Evolutionary conservation across 805 yeast species (phyloP).

Genomic region (Lachancea fermentati): DNA sequence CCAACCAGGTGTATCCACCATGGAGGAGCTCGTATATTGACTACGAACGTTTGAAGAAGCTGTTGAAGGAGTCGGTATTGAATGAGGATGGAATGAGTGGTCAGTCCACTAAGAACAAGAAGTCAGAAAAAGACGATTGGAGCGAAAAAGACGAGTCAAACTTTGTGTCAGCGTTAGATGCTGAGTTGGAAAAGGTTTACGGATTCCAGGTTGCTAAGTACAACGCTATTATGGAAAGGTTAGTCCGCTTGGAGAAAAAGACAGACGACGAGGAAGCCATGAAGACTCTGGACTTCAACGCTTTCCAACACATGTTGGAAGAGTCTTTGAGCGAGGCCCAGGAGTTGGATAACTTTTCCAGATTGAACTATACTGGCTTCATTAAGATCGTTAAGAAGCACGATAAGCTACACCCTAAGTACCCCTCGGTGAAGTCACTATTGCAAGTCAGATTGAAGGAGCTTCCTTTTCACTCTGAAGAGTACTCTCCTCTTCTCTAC

Average conservation of each 20-base stretch:
- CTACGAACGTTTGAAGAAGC: conserved; percentile 59
- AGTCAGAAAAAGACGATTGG: conserved; percentile 42
- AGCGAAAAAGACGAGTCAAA: conserved; percentile 63
- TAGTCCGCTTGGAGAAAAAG: conserved; percentile 57
- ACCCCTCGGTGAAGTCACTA: conserved; percentile 79
- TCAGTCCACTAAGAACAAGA: conserved; percentile 14
- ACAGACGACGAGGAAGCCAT: conserved; percentile 39
- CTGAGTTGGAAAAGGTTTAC: conserved; percentile 71
- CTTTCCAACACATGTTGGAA: conserved; percentile 67
- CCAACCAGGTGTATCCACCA: conserved; percentile 76
- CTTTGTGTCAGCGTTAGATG: conserved; percentile 62
- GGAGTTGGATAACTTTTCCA: conserved; percentile 82
- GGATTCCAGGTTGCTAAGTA: conserved; percentile 65
- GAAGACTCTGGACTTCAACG: conserved; percentile 47
- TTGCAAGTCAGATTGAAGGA: conserved; percentile 81
- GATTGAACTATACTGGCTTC: conserved; percentile 93
- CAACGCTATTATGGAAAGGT: conserved; percentile 57
- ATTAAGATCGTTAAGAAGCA: conserved; percentile 93
- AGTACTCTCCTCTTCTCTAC: conserved; percentile 84
- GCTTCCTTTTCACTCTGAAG: conserved; percentile 90
- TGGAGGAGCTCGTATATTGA: conserved; percentile 75
- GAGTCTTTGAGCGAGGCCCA: conserved; percentile 67
- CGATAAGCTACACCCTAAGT: conserved; percentile 81
- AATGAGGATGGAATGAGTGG: conserved; percentile 16
- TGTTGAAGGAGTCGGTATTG: conserved; percentile 62